Evolutionary conservation across 805 yeast species (phyloP), one percentile per base, ranked within the genome.

Genomic region (Metschnikowia continentalis): DNA sequence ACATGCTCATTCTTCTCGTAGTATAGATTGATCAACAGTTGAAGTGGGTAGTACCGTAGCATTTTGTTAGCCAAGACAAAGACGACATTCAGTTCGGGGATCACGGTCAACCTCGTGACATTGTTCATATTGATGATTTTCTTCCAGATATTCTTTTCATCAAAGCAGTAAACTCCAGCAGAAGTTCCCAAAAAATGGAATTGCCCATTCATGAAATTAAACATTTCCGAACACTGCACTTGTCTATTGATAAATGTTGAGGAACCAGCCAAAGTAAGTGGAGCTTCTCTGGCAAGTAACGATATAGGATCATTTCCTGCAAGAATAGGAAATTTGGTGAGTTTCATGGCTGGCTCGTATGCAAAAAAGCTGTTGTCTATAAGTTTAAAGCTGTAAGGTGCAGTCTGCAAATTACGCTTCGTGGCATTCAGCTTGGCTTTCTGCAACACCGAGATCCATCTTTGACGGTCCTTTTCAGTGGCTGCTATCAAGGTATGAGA

Each of bases 291-390:
- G 0, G 55, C 55, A 15, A 54, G 33, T 5, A 40, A 56, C 59
- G 78, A 78, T 35, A 83, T 65, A 6, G 80, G 83, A 23, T 84
- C 84, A 15, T 76, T 72, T 19, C 75, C 70, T 0, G 81, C 76
- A 48, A 79, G 74, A 1, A 80, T 64, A 4, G 84, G 86, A 38
- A 86, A 48, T 59, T 78, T 82, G 2, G 63, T 63, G 1, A 83
- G 75, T 19, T 76, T 71, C 38, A 75, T 78, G 6, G 74, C 68
- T 3, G 74, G 77, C n/a, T 81, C 86, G 63, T 84, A 86, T 1
- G 83, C 84, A 66, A 88, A 88, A 49, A 76, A 73, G 23, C 77
- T 72, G 57, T 83, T 86, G 6, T 85, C 71, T 6, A 88, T 61
- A 6, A 80, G 74, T 35, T 71, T 67, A 37, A 86, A 61, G 8